Base-by-base conservation (phyloP, 495 filamentous ascomycete genomes). In the Aspergillus leporis region DNA sequence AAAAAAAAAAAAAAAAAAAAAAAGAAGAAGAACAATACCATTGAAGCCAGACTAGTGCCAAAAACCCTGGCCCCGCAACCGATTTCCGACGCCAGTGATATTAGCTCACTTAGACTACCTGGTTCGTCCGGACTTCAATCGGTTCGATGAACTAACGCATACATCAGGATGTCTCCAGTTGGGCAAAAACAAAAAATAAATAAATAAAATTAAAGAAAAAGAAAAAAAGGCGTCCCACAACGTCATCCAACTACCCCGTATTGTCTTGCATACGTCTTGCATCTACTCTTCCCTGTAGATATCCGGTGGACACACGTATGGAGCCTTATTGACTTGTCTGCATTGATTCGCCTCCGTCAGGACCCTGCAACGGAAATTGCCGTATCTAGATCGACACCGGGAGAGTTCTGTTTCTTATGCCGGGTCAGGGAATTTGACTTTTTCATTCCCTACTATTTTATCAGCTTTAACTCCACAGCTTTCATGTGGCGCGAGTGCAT, bases 51-150 rank as follows among this genome's bases (percentile, higher is more conserved):
- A 51, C 49, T 51, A 18, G 22, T 23, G 18, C 28, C 48, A 14
- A 16, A 31, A 51, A 34, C 28, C 49, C n/a, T 51, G 16, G 30
- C 30, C 34, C 49, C 49, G 49, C 49, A 51, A 51, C 48, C 25
- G 48, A 18, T 51, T 51, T 31, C 48, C 48, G 48, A 51, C 48
- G 25, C 31, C 48, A 51, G 34, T 36, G 38, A 41, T 41, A 41
- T 41, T 41, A 16, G 38, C 16, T 41, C 38, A 41, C 34, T 36
- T 36, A 36, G 34, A 14, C 34, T 36, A 5, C 34, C 34, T 36
- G 34, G 34, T 36, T 14, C 4, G 13, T 36, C 34, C 34, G 34
- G 13, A 36, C 34, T 4, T 5, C 34, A 36, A 36, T 36, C 34
- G n/a, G 38, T 41, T 41, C 38, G 38, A 41, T 41, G 14, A 14